Evolutionary conservation across 257 asterid genomes (phyloP).

Genomic region (Verbascum thapsus): DNA sequence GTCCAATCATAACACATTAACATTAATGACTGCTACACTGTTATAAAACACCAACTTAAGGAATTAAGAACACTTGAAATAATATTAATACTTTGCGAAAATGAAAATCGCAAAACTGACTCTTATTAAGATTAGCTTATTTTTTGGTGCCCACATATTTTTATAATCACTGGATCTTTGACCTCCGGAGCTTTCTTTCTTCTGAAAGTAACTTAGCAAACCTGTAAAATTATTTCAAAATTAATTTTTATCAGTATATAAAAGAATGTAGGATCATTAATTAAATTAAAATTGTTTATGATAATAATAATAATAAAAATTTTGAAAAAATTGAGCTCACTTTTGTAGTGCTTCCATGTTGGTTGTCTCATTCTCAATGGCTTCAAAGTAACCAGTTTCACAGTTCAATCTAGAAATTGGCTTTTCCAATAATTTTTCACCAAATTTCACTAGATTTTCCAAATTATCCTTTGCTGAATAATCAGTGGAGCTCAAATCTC

Average conservation of each 20-base stretch:
- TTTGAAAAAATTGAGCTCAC: conserved; percentile 1
- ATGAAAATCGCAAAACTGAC: too few species aligned
- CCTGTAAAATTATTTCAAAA: conserved; percentile 23
- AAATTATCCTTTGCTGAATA: conserved; percentile 43
- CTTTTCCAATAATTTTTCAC: conserved; percentile 41
- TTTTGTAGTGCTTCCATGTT: conserved; percentile 46
- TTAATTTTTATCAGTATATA: too few species aligned
- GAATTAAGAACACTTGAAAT: too few species aligned
- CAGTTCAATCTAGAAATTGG: conserved; percentile 37
- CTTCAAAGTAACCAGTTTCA: conserved; percentile 34
- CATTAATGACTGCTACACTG: too few species aligned
- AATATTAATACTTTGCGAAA: too few species aligned
- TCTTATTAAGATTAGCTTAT: too few species aligned
- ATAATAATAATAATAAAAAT: too few species aligned
- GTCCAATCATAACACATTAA: too few species aligned
- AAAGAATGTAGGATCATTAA: too few species aligned
- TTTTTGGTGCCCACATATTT: not conserved
- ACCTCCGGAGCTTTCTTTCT: conserved; percentile 27
- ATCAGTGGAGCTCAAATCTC: conserved; percentile 30
- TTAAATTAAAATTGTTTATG: too few species aligned
- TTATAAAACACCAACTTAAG: too few species aligned
- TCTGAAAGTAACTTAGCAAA: conserved; percentile 48
- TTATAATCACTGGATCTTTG: not conserved
- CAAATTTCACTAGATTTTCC: conserved; percentile 41
- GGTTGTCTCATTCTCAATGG: conserved; percentile 38